Percentiles rank a stretch among this genome's conserved stretches.
These are phyloP conservation scores for Neopestalotiopsis sp. DNA, from an alignment of 2,329 filamentous ascomycete genomes.

Conservation along the genomic window DNA sequence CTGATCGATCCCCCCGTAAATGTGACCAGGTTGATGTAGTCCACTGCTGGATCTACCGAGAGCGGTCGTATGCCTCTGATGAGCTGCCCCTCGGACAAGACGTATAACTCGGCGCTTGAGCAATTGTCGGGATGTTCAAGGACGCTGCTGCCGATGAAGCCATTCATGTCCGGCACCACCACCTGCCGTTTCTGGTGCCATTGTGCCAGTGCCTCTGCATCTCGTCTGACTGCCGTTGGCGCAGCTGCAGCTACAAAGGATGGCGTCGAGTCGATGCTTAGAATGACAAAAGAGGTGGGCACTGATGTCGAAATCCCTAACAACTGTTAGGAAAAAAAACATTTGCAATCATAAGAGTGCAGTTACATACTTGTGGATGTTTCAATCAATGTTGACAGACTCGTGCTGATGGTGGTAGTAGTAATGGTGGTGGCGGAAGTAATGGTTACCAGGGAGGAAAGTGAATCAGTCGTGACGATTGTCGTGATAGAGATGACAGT, in stretches of 20 bases:
- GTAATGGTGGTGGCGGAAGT: background rate
- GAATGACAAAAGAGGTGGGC: background rate
- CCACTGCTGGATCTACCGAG: background rate
- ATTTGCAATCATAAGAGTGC: no score
- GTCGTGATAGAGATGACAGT: background rate
- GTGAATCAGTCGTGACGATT: background rate
- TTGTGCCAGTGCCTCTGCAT: background rate
- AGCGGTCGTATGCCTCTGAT: background rate
- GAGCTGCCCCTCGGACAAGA: background rate
- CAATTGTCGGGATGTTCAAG: constrained; percentile 4
- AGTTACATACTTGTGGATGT: background rate
- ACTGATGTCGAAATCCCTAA: background rate
- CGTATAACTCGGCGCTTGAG: background rate
- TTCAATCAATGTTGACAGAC: background rate
- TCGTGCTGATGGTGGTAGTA: background rate
- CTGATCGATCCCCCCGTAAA: background rate
- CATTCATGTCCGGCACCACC: background rate
- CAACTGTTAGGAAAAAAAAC: no score
- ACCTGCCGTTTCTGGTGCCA: background rate
- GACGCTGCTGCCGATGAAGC: background rate
- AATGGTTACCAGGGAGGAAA: no score
- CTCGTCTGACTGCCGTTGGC: background rate
- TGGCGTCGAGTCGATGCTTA: background rate
- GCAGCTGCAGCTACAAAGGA: background rate
- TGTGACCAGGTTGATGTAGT: background rate